These are phyloP conservation scores for Nicotiana undulata DNA, from an alignment of 257 asterid species.

Conservation along the genomic window DNA sequence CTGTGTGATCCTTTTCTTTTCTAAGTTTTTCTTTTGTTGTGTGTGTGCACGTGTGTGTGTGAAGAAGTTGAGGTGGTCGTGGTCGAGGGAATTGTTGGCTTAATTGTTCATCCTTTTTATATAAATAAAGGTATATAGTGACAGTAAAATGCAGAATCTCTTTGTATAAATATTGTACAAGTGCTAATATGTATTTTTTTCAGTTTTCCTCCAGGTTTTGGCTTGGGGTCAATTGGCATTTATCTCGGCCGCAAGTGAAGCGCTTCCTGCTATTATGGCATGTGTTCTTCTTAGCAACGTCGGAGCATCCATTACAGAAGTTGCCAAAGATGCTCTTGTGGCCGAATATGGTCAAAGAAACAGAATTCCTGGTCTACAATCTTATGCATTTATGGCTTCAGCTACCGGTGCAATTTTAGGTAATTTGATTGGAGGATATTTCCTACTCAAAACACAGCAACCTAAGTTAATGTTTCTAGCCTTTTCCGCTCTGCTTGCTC, in stretches of 20 bases:
- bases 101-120: not conserved
- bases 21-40: not conserved
- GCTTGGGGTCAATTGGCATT: constrained; percentile 81
- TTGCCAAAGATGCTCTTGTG: constrained; percentile 77
- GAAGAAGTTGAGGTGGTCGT: not conserved
- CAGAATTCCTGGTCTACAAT: constrained; percentile 56
- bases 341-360: constrained; percentile 69
- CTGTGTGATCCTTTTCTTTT: not conserved
- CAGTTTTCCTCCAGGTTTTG: constrained; percentile 70
- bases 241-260: constrained; percentile 54
- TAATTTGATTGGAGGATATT: constrained; percentile 71
- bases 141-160: not conserved
- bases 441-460: constrained; percentile 43
- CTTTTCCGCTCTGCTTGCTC: constrained; percentile 46
- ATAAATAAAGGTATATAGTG: not conserved
- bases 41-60: not conserved
- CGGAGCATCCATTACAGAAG: constrained; percentile 86
- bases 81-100: not conserved
- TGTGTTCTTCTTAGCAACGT: constrained; percentile 62
- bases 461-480: constrained; percentile 65
- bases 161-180: not conserved
- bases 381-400: constrained; percentile 75
- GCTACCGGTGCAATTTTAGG: constrained; percentile 78
- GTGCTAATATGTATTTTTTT: not conserved
- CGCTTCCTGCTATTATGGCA: constrained; percentile 45